These are phyloP conservation scores for Micractinium conductrix DNA, from an alignment of 139 green algal species.

Conservation along the genomic window DNA sequence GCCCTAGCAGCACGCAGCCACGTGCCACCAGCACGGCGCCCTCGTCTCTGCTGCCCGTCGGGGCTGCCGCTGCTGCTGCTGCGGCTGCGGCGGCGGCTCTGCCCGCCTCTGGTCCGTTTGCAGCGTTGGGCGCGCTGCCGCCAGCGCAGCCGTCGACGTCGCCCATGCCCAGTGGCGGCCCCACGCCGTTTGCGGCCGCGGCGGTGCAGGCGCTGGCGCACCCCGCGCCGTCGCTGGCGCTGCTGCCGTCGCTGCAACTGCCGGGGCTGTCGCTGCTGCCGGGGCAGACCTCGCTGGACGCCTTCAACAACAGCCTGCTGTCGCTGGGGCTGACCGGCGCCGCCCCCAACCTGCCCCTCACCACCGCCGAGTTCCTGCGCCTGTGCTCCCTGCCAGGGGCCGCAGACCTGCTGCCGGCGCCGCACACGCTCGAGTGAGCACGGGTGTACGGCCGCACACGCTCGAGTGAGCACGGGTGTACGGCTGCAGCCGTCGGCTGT, in stretches of 20 bases:
- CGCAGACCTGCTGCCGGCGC: neutral
- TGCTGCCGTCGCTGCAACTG: neutral
- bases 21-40: neutral
- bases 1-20: neutral
- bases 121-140: neutral
- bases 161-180: neutral
- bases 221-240: neutral
- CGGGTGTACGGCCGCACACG: too few species aligned
- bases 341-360: neutral
- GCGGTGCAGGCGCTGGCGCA: neutral
- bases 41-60: neutral
- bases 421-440: neutral
- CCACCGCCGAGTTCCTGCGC: constrained; percentile 23
- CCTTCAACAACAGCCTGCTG: constrained; percentile 1
- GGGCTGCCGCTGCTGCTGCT: neutral
- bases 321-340: constrained; percentile 9
- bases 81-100: too few species aligned
- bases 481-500: too few species aligned
- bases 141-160: neutral
- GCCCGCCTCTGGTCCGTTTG: too few species aligned
- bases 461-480: too few species aligned
- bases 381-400: constrained; percentile 20
- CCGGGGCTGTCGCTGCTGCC: neutral
- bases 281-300: neutral
- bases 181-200: neutral